Base-by-base conservation (phyloP, 352 stramenopile species). In the Phytophthora cryptogea region DNA sequence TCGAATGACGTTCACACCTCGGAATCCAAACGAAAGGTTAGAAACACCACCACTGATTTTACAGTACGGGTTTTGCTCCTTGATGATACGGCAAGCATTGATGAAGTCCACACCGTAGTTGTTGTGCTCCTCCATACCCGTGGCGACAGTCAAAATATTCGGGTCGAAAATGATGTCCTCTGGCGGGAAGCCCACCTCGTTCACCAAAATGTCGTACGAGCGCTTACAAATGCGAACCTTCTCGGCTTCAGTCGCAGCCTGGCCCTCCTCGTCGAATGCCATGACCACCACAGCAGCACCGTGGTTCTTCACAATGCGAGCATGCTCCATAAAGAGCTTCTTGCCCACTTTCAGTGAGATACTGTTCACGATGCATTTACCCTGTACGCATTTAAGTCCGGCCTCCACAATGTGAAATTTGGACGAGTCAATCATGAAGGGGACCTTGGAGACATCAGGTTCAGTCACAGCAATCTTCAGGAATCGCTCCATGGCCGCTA, bases 81-180 rank as follows among this genome's bases (percentile, higher is more conserved):
- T 99, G 80, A 99, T 99, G 37, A 76, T 76, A 52, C 86, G 84
- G 6, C 74, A 95, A 8, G 96, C 94, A 49, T 98, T 97, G 73
- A 99, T 98, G 54, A 99, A 99, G 72, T 99, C 96, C 53, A 99
- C 85, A 47, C 86, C 96, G 74, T 99, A 99, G 74, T 98, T 97
- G 67, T 97, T 96, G 82, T 99, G 96, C 77, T 99, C 96, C 59
- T 99, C 95, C 83, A 99, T 97, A 54, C 96, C 96, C 11, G 96
- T 99, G 40, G 92, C 96, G 69, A 99, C 97, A 2, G 96, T 99
- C 56, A 99, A 71, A 43, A 99, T 98, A 66, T 99, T 99, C 2
- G 95, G 96, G 64, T 99, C 96, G 70, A 99, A 99, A 64, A 99
- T 93, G 54, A 99, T 99, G 63, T 99, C 96, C 60, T 99, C 95